Conservation (phyloP, 2,329 filamentous ascomycete genomes). For the Canariomyces notabilis region DNA sequence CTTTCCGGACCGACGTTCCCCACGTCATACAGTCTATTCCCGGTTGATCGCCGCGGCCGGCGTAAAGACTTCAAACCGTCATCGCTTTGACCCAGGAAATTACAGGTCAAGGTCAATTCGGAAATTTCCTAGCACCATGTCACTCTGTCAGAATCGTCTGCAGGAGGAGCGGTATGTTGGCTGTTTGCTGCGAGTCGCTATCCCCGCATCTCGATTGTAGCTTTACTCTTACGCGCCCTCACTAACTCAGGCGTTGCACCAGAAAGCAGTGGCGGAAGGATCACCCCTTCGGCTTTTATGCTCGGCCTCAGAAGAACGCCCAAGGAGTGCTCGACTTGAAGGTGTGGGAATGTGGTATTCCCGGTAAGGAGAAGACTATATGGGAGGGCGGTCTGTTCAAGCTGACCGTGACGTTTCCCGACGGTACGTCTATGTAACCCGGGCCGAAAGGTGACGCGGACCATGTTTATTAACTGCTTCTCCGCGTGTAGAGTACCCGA, state of each 20-base stretch:
- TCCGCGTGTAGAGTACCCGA: conserved; percentile 74
- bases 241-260: conserved; percentile 12
- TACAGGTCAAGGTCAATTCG: conserved; percentile 11
- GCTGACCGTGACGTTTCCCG: conserved; percentile 84
- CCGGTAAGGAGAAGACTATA: conserved; percentile 92
- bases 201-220: not conserved
- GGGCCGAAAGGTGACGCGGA: not conserved
- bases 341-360: conserved; percentile 93
- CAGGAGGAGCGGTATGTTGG: conserved; percentile 74
- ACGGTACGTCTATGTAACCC: conserved; percentile 57
- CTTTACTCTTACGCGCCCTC: conserved; percentile 7
- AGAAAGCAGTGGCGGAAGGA: conserved; percentile 97
- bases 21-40: too few relatives aligned
- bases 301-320: conserved; percentile 74
- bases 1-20: too few relatives aligned
- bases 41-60: conserved; percentile 4
- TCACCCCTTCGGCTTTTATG: conserved; percentile 96
- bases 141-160: conserved; percentile 80
- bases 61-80: not conserved
- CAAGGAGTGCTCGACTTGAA: conserved; percentile 86
- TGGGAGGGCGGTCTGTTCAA: conserved; percentile 99
- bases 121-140: conserved; percentile 50
- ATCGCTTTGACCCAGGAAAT: not conserved
- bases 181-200: not conserved
- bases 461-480: conserved; percentile 20